phyloP scores from a whole-genome alignment of 768 basidiomycete species.

The Collybia nuda region DNA sequence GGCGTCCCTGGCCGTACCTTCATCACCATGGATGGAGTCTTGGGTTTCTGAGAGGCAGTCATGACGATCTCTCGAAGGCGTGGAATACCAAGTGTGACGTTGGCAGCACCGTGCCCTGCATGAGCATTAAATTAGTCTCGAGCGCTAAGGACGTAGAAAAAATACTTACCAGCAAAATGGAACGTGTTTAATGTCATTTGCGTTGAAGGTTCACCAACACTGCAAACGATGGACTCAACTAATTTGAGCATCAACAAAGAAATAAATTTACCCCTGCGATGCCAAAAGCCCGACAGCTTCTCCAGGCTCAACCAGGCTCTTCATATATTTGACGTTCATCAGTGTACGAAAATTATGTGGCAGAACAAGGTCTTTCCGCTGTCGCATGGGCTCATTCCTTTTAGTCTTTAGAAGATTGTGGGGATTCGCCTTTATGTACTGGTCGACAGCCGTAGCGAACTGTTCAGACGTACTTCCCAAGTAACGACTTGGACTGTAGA shows the following conservation, averaged over 20 bases:
- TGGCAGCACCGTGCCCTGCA: constrained; percentile 95
- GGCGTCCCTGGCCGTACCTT: constrained; percentile 55
- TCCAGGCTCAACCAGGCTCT: constrained; percentile 92
- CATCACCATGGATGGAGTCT: constrained; percentile 97
- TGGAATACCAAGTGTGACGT: constrained; percentile 98
- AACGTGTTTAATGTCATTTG: constrained; percentile 99
- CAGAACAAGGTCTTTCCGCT: constrained; percentile 45
- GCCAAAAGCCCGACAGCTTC: constrained; percentile 98
- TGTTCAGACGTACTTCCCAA: constrained; percentile 91
- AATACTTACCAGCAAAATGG: constrained; percentile 87
- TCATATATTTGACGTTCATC: constrained; percentile 92
- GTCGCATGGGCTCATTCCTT: constrained; percentile 33
- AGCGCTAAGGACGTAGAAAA: not conserved
- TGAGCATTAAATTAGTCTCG: no score
- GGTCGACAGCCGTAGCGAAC: constrained; percentile 78
- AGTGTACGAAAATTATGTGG: constrained; percentile 69
- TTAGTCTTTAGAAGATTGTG: constrained; percentile 41
- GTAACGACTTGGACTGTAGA: constrained; percentile 75
- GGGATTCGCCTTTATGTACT: constrained; percentile 79
- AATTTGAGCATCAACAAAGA: not conserved
- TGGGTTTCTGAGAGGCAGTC: constrained; percentile 95
- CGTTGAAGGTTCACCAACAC: constrained; percentile 97
- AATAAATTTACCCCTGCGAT: constrained; percentile 81
- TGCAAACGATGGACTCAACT: constrained; percentile 27
- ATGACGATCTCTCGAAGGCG: constrained; percentile 98